phyloP scores from a whole-genome alignment of 2,329 filamentous ascomycete genomes.

The Verruconis gallopava region DNA sequence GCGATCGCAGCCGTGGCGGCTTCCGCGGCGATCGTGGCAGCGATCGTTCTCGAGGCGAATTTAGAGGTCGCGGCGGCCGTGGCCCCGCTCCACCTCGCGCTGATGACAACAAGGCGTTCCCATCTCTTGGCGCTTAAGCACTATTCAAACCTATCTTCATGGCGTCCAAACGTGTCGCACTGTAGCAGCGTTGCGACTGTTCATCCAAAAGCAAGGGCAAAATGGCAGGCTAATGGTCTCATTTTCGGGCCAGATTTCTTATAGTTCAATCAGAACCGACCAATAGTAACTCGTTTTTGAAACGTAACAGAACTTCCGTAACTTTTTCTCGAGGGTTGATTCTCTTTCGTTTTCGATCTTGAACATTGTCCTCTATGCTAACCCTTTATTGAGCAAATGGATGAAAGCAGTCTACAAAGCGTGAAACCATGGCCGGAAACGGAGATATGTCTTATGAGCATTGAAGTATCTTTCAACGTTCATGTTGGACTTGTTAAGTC shows the following conservation, averaged over 20 bases:
- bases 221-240: background rate
- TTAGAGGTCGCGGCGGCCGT: slow-evolving; percentile 24
- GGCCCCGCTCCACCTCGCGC: slow-evolving; percentile 33
- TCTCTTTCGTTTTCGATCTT: no score
- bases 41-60: slow-evolving; percentile 29
- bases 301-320: background rate
- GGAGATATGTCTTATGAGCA: no score
- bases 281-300: background rate
- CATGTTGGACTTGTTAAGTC: no score
- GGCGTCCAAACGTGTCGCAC: no score
- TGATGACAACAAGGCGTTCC: slow-evolving; percentile 39
- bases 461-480: no score
- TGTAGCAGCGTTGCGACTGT: slow-evolving; percentile 11
- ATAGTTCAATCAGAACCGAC: background rate
- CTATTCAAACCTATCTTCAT: slow-evolving; percentile 34
- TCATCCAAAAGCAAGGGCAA: background rate
- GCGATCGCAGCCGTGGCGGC: slow-evolving; percentile 23
- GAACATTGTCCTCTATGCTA: no score
- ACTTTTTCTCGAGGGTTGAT: no score
- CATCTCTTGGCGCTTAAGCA: slow-evolving; percentile 38
- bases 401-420: no score
- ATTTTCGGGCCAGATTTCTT: background rate
- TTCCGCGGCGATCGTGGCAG: slow-evolving; percentile 31
- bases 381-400: no score
- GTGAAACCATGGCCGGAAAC: no score